Base-by-base conservation (phyloP, 331 rosid species). In the Pyrus hybrid region DNA sequence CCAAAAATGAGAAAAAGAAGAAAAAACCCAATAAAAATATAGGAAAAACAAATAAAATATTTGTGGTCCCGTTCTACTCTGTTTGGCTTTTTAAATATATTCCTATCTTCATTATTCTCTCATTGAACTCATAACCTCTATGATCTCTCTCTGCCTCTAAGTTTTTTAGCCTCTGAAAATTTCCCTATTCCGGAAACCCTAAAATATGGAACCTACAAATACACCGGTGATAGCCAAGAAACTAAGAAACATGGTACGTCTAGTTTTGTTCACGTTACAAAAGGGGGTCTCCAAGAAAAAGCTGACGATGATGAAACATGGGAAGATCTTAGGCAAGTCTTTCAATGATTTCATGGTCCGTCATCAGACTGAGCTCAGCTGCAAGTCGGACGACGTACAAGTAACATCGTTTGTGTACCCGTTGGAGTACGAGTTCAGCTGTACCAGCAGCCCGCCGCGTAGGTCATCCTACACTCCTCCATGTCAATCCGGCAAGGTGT, bases 401-500 rank as follows among this genome's bases (percentile, higher is more conserved):
- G 20, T 80, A 60, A 43, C 49, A 12, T 83, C 86, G 1, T 86
- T 78, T 13, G 74, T 85, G 0, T 86, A 90, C 1, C 93, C 83
- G 0, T 21, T 72, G 26, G 93, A 88, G 71, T 84, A 87, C 80
- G 91, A 88, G 86, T 88, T 90, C 87, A 88, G 93, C 84, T 88
- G 93, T 73, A 88, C 83, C 81, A 67, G 91, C 51, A 86, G 86
- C 62, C 93, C 96, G 0, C 90, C 90, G 0, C 90, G 84, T 2
- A 80, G 49, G 3, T 64, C 83, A 6, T 77, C 63, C 13, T 63
- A 63, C 67, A 63, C 67, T 63, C 43, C 69, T 3, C 64, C 73
- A 23, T 57, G 57, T 67, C 76, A 64, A 32, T n/a, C 12, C 35
- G 30, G 69, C 63, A 18, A 7, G 4, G 67, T 60, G 45, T 41